phyloP scores from a whole-genome alignment of 257 asterid genomes.

The Forsythia viridissima region DNA sequence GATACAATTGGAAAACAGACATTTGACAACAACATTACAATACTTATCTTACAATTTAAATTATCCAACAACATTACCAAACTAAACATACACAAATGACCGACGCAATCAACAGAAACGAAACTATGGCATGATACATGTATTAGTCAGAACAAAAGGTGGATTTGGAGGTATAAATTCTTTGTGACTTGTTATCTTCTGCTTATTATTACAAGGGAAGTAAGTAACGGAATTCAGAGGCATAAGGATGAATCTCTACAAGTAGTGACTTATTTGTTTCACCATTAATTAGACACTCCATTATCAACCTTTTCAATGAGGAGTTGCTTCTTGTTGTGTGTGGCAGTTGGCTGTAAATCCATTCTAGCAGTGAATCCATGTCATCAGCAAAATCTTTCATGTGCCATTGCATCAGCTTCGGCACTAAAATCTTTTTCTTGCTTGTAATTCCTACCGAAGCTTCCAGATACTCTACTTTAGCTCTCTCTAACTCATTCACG shows the following conservation, averaged over 20 bases:
- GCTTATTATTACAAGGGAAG: slow-evolving; percentile 40
- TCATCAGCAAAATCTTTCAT: slow-evolving; percentile 92
- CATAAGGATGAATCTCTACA: slow-evolving; percentile 71
- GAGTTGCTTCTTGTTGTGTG: slow-evolving; percentile 31
- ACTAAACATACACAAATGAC: neutral
- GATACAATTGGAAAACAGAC: neutral
- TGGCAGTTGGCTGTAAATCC: slow-evolving; percentile 93
- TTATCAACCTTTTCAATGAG: slow-evolving; percentile 69
- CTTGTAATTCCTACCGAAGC: slow-evolving; percentile 79
- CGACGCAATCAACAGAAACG: neutral
- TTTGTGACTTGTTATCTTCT: neutral
- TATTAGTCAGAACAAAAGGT: neutral
- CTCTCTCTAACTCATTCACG: slow-evolving; percentile 80
- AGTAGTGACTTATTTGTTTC: slow-evolving; percentile 42
- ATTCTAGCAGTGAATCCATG: slow-evolving; percentile 82
- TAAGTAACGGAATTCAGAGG: slow-evolving; percentile 77
- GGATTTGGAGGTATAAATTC: neutral
- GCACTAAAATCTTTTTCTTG: slow-evolving; percentile 72
- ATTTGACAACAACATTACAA: neutral
- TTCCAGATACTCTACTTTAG: slow-evolving; percentile 85
- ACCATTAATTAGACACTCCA: slow-evolving; percentile 63
- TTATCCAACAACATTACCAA: neutral
- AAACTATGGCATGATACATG: neutral
- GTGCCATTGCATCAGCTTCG: slow-evolving; percentile 81
- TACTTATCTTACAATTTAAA: neutral